A percentile compares a stretch with the other conserved stretches of the same genome.
Conservation (phyloP, 495 filamentous ascomycete genomes). For the Xylaria flabelliformis region DNA sequence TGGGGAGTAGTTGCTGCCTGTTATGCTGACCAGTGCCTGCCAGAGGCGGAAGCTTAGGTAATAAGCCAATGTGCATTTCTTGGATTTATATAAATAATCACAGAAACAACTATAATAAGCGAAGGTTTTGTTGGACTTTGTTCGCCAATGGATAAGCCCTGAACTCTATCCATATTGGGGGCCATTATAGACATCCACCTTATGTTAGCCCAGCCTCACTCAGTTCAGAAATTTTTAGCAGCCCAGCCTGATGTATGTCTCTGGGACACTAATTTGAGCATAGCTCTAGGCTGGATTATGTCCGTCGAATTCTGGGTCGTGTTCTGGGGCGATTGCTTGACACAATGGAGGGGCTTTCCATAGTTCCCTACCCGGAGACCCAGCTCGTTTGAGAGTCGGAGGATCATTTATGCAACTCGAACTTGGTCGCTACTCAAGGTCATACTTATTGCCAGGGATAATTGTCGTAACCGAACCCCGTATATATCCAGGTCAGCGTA, state of each 20-base stretch:
- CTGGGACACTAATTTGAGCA: not conserved
- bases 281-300: not conserved
- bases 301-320: not conserved
- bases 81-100: not conserved
- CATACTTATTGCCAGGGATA: not conserved
- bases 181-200: not conserved
- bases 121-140: not conserved
- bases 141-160: not conserved
- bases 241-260: not conserved
- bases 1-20: not conserved
- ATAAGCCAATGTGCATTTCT: not conserved
- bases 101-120: not conserved
- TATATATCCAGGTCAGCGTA: conserved; percentile 41
- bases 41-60: not conserved
- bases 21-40: not conserved
- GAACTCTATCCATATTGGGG: not conserved
- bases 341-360: not conserved
- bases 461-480: conserved; percentile 16
- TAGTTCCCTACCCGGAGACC: not conserved
- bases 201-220: not conserved
- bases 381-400: not conserved
- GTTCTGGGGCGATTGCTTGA: not conserved
- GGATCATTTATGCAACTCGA: not conserved
- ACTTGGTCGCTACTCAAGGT: not conserved
- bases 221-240: not conserved